Conservation (phyloP, 306 rosid species). For the Acacia crassicarpa region DNA sequence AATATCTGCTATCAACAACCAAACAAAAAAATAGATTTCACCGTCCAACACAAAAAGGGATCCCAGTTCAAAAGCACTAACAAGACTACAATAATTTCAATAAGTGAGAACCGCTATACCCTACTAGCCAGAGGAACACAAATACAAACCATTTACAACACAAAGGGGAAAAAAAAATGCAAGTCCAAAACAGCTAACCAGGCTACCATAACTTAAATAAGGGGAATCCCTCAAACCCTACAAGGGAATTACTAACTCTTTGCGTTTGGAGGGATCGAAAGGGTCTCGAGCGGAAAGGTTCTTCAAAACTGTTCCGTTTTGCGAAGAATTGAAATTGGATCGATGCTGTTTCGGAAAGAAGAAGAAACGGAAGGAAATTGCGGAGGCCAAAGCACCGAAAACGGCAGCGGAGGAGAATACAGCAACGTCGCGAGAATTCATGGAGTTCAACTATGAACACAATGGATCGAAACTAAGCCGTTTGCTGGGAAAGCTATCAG, state of each 20-base stretch:
- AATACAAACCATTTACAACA: not conserved
- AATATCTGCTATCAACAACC: slow-evolving; percentile 45
- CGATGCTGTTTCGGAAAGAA: slow-evolving; percentile 35
- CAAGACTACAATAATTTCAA: not conserved
- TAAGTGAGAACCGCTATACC: not conserved
- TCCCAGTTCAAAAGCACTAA: not conserved
- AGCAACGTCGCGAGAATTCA: slow-evolving; percentile 67
- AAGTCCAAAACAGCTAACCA: not conserved
- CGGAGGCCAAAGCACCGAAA: slow-evolving; percentile 70
- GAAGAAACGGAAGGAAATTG: slow-evolving; percentile 62
- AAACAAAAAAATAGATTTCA: not conserved
- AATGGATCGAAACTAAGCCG: not conserved
- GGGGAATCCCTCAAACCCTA: not conserved
- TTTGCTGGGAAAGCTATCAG: not conserved
- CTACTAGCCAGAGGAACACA: not conserved
- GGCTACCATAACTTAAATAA: not conserved
- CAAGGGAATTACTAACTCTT: slow-evolving; percentile 42
- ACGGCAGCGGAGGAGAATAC: slow-evolving; percentile 60
- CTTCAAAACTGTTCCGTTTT: slow-evolving; percentile 40
- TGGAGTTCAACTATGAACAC: slow-evolving; percentile 23
- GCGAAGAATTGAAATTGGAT: slow-evolving; percentile 18
- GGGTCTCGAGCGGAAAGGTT: slow-evolving; percentile 50
- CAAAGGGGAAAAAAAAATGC: not conserved
- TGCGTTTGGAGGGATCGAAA: slow-evolving; percentile 79
- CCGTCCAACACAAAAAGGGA: not conserved